Base-by-base conservation (phyloP, 768 basidiomycete species). In the Russula sp. region DNA sequence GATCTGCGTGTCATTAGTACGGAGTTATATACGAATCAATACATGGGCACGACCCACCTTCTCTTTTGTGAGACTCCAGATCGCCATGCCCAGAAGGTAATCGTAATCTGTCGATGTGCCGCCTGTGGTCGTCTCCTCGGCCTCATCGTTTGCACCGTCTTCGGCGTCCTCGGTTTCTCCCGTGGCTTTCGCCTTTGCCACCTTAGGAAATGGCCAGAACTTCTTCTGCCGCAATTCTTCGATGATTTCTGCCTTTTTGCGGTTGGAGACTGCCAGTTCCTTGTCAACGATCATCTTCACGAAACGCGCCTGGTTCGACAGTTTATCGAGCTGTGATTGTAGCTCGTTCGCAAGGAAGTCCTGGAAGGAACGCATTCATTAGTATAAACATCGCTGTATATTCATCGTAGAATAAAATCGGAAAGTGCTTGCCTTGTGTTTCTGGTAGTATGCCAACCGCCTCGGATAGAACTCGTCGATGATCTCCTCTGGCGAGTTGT, bases 231-330 rank as follows among this genome's bases (percentile, higher is more conserved):
- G 86, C 70, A 98, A 75, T 67, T 99, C 95, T 2, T 74, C 79
- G 42, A 97, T 86, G 67, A 99, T 89, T 57, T 89, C 92, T 1
- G 78, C 83, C 74, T 93, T 95, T 77, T 92, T 94, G 73, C 96
- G 89, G 70, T 90, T 93, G 14, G 89, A 85, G 28, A 99, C 86
- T 32, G 82, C 75, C 22, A 98, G 82, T 72, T 93, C 79, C 73
- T 85, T 90, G 70, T 88, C 84, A 61, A 98, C 82, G 69, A 98
- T 96, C 94, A 98, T 95, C 74, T 93, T 84, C 56, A 99, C 87
- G 76, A 99, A 99, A 24, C 95, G 89, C 14, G 94, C 96, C 73
- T 99, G 97, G 74, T 98, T 98, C 60, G 86, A 87, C 20, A 98
- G 79, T 67, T 84, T 90, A 71, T 98, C 94, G 64, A 91, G 86